phyloP scores from a whole-genome alignment of 2,329 filamentous ascomycete genomes.

The Dactylellina sp. region DNA sequence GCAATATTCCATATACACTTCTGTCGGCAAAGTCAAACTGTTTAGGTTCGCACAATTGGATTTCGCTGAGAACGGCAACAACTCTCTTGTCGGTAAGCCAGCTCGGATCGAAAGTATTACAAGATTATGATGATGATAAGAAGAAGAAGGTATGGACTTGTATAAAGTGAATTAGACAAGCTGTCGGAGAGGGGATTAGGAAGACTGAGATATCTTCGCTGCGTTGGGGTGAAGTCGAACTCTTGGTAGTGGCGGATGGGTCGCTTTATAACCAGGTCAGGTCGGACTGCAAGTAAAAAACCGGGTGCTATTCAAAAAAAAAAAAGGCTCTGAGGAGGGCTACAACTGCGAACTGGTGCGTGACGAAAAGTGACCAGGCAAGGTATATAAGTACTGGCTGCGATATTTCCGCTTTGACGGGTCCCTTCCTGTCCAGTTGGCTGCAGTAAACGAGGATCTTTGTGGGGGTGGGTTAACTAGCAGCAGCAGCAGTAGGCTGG shows the following conservation, averaged over 20 bases:
- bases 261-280: slow-evolving; percentile 52
- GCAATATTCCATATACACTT: slow-evolving; percentile 57
- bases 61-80: slow-evolving; percentile 47
- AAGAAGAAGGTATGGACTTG: neutral
- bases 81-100: slow-evolving; percentile 25
- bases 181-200: neutral
- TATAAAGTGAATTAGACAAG: slow-evolving; percentile 10
- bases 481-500: too few relatives aligned
- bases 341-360: slow-evolving; percentile 4
- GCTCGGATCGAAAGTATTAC: too few relatives aligned
- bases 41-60: slow-evolving; percentile 44
- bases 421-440: too few relatives aligned
- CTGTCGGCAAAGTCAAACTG: slow-evolving; percentile 47
- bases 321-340: neutral
- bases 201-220: slow-evolving; percentile 2
- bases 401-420: slow-evolving; percentile 53
- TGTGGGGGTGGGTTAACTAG: slow-evolving; percentile 45
- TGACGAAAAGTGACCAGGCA: slow-evolving; percentile 50
- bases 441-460: slow-evolving; percentile 25
- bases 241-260: slow-evolving; percentile 26
- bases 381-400: slow-evolving; percentile 32
- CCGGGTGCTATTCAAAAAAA: slow-evolving; percentile 25
- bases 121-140: neutral
- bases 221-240: slow-evolving; percentile 38
- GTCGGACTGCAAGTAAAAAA: slow-evolving; percentile 8